A percentile compares a stretch with the other conserved stretches of the same genome.
Conservation (phyloP, 75 land plant genomes). For the Adiantum capillusveneris region DNA sequence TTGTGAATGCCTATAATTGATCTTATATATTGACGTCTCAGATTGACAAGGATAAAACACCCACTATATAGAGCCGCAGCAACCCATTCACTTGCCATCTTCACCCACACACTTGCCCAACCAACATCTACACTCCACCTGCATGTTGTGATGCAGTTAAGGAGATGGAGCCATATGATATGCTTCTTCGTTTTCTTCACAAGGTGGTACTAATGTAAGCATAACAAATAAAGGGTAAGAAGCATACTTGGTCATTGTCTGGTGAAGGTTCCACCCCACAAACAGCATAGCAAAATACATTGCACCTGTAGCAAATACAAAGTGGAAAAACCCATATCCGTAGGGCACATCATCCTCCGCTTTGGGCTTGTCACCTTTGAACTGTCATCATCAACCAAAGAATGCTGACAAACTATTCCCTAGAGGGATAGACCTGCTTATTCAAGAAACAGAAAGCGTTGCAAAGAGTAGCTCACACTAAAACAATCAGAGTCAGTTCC, state of each 20-base stretch:
- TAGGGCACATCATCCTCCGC: conserved; percentile 80
- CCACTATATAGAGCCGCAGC: conserved; percentile 75
- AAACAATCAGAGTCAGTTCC: conserved; percentile 84
- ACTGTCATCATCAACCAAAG: conserved; percentile 46
- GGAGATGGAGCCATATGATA: too few species aligned
- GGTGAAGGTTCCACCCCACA: conserved; percentile 77
- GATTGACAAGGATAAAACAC: background rate
- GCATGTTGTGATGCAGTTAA: too few species aligned
- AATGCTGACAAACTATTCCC: background rate
- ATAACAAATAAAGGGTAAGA: too few species aligned
- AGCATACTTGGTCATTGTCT: conserved; percentile 67
- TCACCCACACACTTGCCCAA: conserved; percentile 94
- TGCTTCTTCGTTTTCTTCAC: too few species aligned
- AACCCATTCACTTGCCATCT: conserved; percentile 83
- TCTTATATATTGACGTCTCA: too few species aligned
- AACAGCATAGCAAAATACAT: conserved; percentile 98
- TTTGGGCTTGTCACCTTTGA: conserved; percentile 29
- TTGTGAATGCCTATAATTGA: background rate
- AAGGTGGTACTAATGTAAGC: too few species aligned
- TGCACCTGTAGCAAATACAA: conserved; percentile 90
- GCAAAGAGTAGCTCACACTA: conserved; percentile 34
- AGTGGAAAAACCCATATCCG: conserved; percentile 95
- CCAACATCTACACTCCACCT: conserved; percentile 95
- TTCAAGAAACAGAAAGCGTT: too few species aligned
- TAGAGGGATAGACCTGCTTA: background rate